A percentile compares a stretch with the other conserved stretches of the same genome.
phyloP scores from a whole-genome alignment of 2,329 filamentous ascomycete genomes.

The Talaromyces sp. region DNA sequence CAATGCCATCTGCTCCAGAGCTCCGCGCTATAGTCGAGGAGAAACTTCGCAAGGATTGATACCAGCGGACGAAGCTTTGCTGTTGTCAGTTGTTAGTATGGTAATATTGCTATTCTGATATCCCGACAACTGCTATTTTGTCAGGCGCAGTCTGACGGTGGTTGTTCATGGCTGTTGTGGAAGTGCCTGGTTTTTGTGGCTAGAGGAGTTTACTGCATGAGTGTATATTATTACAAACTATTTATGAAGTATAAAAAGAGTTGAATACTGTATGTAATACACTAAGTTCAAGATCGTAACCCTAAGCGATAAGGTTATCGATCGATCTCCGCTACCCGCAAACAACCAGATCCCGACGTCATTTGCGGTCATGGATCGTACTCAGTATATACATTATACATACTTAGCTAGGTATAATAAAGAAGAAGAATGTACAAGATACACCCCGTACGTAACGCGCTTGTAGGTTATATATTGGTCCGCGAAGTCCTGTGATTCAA shows the following conservation, averaged over 20 bases:
- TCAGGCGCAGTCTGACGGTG: neutral
- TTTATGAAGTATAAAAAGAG: neutral
- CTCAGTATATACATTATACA: too few species aligned
- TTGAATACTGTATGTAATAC: neutral
- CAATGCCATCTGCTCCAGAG: constrained; percentile 48
- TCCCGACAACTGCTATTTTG: neutral
- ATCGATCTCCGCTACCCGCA: constrained; percentile 1
- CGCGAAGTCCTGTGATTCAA: too few species aligned
- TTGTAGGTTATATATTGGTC: neutral
- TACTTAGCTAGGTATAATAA: too few species aligned
- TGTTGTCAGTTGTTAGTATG: too few species aligned
- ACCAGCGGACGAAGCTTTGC: neutral
- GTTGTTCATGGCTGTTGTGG: neutral
- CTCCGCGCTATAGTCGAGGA: constrained; percentile 52
- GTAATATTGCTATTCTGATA: neutral
- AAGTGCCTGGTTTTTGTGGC: neutral
- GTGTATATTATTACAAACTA: neutral
- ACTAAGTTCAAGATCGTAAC: neutral
- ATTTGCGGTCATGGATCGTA: neutral
- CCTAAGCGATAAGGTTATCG: neutral
- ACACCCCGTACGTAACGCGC: neutral
- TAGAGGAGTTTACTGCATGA: too few species aligned
- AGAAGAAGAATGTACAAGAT: neutral
- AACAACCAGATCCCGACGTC: constrained; percentile 8
- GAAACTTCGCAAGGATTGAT: constrained; percentile 25